Conservation (phyloP, 2,329 filamentous ascomycete genomes). For the Tolypocladium sp. region DNA sequence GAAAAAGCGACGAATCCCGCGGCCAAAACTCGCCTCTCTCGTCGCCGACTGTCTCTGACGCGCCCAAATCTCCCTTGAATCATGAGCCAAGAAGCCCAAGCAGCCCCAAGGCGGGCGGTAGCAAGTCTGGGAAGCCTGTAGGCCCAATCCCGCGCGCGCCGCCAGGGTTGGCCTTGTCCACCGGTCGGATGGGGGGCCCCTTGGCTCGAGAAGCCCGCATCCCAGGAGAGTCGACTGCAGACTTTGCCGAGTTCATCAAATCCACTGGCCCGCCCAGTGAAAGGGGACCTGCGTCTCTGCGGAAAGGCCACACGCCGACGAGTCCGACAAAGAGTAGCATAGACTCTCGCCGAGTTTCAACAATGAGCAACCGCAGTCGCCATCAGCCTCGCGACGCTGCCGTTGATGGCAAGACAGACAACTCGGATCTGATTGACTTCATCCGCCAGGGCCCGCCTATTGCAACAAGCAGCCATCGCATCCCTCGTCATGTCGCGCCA, state of each 20-base stretch:
- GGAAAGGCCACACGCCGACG: constrained; percentile 20
- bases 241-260: constrained; percentile 85
- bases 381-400: constrained; percentile 65
- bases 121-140: constrained; percentile 5
- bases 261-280: constrained; percentile 64
- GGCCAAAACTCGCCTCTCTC: constrained; percentile 35
- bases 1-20: constrained; percentile 39
- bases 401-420: constrained; percentile 54
- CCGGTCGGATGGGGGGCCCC: constrained; percentile 14
- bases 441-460: constrained; percentile 77
- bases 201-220: constrained; percentile 64
- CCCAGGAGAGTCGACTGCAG: constrained; percentile 61
- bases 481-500: constrained; percentile 74
- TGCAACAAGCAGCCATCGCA: constrained; percentile 53
- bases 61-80: constrained; percentile 18
- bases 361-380: constrained; percentile 37
- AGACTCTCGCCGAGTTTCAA: constrained; percentile 27
- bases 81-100: constrained; percentile 3
- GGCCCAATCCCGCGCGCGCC: constrained; percentile 13
- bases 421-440: constrained; percentile 88
- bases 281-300: constrained; percentile 23
- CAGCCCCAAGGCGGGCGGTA: constrained; percentile 6
- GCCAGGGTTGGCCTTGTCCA: constrained; percentile 8
- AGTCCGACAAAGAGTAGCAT: constrained; percentile 25
- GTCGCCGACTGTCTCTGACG: constrained; percentile 32